These are phyloP conservation scores for Fraxinus paxiana DNA, from an alignment of 305 asterid genomes.

Conservation along the genomic window DNA sequence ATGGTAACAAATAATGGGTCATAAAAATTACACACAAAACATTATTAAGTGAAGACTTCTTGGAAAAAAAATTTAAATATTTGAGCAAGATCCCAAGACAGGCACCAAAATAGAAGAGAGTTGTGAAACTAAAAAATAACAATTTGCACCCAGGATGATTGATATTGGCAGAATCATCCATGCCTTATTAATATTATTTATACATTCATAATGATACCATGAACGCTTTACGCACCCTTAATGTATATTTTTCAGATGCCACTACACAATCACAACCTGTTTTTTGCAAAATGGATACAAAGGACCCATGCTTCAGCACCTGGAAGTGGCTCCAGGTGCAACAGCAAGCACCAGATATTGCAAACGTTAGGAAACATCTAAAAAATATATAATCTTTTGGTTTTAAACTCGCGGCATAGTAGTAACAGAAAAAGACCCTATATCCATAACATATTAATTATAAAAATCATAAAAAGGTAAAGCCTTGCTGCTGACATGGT, in stretches of 20 bases:
- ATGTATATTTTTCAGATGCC: not conserved
- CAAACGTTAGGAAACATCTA: not conserved
- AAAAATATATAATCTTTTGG: not conserved
- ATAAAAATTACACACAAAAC: not conserved
- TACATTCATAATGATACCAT: not conserved
- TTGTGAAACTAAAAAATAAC: not conserved
- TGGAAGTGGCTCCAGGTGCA: not conserved
- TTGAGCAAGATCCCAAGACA: not conserved
- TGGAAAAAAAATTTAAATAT: not conserved
- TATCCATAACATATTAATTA: not conserved
- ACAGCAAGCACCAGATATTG: not conserved
- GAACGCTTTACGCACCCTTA: not conserved
- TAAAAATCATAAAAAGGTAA: not conserved
- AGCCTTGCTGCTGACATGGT: not conserved
- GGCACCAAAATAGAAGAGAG: not conserved
- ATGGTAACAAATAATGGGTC: not conserved
- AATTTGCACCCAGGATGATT: not conserved
- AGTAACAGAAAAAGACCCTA: not conserved
- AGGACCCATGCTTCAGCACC: not conserved
- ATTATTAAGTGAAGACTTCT: not conserved
- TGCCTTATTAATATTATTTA: not conserved
- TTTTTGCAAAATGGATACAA: not conserved
- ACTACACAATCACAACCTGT: not conserved
- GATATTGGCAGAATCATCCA: not conserved
- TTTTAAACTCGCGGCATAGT: not conserved